Conservation (phyloP, 2,329 filamentous ascomycete genomes). For the Scytalidium lignicola region DNA sequence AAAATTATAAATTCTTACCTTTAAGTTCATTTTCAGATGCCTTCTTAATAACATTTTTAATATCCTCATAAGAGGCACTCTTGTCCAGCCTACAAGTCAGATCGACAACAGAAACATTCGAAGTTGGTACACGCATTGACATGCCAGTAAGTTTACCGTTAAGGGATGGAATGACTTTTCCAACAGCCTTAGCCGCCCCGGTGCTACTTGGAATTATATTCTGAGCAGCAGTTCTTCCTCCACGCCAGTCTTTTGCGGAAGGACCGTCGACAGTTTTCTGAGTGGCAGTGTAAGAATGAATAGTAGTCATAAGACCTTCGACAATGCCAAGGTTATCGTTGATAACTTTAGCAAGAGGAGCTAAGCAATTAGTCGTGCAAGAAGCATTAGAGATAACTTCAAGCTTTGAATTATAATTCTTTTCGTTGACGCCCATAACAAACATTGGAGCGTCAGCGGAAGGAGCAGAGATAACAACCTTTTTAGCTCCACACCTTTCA, state of each 20-base stretch:
- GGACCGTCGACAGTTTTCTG: conserved; percentile 98
- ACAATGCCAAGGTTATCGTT: conserved; percentile 94
- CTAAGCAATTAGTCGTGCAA: conserved; percentile 99
- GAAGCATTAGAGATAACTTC: conserved; percentile 95
- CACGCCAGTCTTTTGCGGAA: conserved; percentile 95
- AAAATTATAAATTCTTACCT: no score
- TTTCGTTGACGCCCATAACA: conserved; percentile 97
- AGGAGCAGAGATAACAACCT: conserved; percentile 58
- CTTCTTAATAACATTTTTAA: conserved; percentile 55
- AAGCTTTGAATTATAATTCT: conserved; percentile 80
- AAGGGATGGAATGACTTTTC: conserved; percentile 92
- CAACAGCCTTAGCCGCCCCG: conserved; percentile 96
- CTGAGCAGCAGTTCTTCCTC: conserved; percentile 92
- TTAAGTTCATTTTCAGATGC: not conserved
- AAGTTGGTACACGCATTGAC: conserved; percentile 93
- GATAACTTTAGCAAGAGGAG: conserved; percentile 95
- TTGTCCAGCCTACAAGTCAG: conserved; percentile 89
- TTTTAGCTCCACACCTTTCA: no score
- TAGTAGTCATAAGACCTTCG: conserved; percentile 97
- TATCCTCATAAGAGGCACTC: conserved; percentile 75
- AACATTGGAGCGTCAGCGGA: conserved; percentile 98
- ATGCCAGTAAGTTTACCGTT: conserved; percentile 99
- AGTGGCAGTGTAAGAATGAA: conserved; percentile 98
- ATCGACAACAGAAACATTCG: conserved; percentile 97
- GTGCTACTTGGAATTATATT: conserved; percentile 99